Conservation (phyloP, 1,139 yeast genomes). For the Debaryomyces nepalensis region DNA sequence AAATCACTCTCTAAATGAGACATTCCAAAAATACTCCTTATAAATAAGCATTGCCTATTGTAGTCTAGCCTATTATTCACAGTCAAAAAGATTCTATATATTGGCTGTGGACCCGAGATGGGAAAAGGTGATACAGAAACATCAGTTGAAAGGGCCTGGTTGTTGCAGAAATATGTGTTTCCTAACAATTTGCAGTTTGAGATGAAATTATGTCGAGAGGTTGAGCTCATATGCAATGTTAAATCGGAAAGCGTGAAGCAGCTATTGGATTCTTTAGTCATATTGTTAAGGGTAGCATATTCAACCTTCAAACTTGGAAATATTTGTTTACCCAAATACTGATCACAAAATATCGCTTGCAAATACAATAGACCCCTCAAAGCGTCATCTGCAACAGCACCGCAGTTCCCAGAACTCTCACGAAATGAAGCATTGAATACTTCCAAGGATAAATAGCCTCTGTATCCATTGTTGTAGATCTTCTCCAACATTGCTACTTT, state of each 20-base stretch:
- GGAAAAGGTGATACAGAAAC: background rate
- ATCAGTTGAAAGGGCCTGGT: background rate
- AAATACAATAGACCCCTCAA: slow-evolving; percentile 15
- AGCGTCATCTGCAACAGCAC: slow-evolving; percentile 17
- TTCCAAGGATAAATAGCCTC: slow-evolving; percentile 17
- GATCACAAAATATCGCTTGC: slow-evolving; percentile 10
- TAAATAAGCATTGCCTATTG: slow-evolving; percentile 8
- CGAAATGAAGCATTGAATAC: slow-evolving; percentile 17
- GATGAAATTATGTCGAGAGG: background rate
- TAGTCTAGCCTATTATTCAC: slow-evolving; percentile 9
- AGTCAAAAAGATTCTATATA: slow-evolving; percentile 5
- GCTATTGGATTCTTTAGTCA: background rate
- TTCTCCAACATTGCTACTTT: slow-evolving; percentile 10
- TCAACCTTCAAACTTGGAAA: slow-evolving; percentile 11
- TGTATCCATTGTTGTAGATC: slow-evolving; percentile 10
- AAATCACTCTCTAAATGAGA: slow-evolving; percentile 4
- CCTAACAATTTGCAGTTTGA: background rate
- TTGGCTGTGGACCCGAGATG: background rate
- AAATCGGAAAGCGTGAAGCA: background rate
- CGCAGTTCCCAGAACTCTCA: background rate
- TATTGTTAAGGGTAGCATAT: background rate
- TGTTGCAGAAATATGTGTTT: background rate
- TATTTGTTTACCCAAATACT: slow-evolving; percentile 3
- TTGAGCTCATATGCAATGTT: background rate
- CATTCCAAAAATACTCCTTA: slow-evolving; percentile 4